These are phyloP conservation scores for Monosporascus sp. DNA, from an alignment of 2,329 filamentous ascomycete genomes.

Conservation along the genomic window DNA sequence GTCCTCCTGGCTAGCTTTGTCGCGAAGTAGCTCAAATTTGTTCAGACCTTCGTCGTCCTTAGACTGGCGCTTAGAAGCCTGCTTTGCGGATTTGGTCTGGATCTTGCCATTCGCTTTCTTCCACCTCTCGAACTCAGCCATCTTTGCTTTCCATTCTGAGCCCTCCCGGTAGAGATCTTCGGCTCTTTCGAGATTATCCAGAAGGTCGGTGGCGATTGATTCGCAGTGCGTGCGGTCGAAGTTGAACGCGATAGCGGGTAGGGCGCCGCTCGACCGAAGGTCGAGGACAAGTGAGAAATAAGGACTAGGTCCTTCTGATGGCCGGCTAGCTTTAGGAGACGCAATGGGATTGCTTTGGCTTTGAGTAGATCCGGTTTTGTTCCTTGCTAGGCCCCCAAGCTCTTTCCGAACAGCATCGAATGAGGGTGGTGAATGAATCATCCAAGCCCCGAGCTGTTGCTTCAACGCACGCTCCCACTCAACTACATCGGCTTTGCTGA, in stretches of 20 bases:
- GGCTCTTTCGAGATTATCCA: conserved; percentile 45
- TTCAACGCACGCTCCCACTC: conserved; percentile 62
- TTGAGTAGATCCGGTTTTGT: neutral
- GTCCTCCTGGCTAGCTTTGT: conserved; percentile 48
- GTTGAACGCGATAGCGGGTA: conserved; percentile 73
- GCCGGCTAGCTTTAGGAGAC: neutral
- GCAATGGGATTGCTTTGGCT: conserved; percentile 4
- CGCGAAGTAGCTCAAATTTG: conserved; percentile 52
- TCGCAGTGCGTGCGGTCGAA: conserved; percentile 66
- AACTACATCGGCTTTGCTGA: conserved; percentile 61
- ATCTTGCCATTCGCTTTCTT: conserved; percentile 38
- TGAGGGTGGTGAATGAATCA: conserved; percentile 42
- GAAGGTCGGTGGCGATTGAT: conserved; percentile 43
- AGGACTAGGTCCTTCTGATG: neutral
- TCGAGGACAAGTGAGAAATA: conserved; percentile 51
- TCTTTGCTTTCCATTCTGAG: conserved; percentile 53
- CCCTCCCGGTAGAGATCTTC: conserved; percentile 54
- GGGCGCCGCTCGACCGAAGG: conserved; percentile 56
- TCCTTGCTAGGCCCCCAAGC: conserved; percentile 23
- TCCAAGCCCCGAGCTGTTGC: conserved; percentile 51
- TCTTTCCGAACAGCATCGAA: conserved; percentile 41
- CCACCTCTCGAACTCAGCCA: conserved; percentile 54
- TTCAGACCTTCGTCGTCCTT: conserved; percentile 41
- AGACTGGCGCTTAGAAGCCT: conserved; percentile 25
- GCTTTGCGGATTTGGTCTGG: conserved; percentile 29